Base-by-base conservation (phyloP, 129 eudicot genomes). In the Mikania micrantha region DNA sequence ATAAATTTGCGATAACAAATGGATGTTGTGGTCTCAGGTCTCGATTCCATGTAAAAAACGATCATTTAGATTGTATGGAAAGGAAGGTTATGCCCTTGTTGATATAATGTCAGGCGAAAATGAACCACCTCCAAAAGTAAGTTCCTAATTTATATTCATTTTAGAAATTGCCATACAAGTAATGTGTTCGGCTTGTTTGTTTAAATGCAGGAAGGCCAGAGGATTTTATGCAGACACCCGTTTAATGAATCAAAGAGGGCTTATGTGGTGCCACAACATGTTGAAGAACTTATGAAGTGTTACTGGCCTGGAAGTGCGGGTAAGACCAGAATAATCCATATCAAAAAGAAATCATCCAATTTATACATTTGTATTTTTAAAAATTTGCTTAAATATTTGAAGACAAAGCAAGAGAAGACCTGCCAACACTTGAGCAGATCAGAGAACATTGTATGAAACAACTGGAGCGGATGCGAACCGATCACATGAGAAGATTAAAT, bases 41-140 rank as follows among this genome's bases (percentile, higher is more conserved):
- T 89, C 99, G 28, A 94, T 94, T 74, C 99, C 99, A 38, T 94
- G 99, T 80, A 94, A 94, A 71, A 94, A 94, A 48, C 85, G 93
- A 31, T 78, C 90, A 45, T 94, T 71, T 85, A 78, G 99, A 83
- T 78, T 94, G 73, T 94, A 94, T 70, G 99, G 99, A 25, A 94
- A 87, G 82, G 99, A 94, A 85, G 90, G 95, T 40, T 94, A 84
- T 49, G 84, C 99, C 25, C 96, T 94, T 74, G 93, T 94, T 50
- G 99, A 94, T 78, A 81, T 94, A 73, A 89, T 94, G 90, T 84
- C 89, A 0, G 99, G 97, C 10, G 99, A 89, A 81, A 89, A 94
- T 63, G 99, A 94, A 78, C 95, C 96, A 60, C 78, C 95, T 74
- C 99, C 99, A 8, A 86, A 86, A 95, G 99, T 86, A 81, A 69